Conservation (phyloP, 2,329 filamentous ascomycete genomes). For the Aspergillus caelatus region DNA sequence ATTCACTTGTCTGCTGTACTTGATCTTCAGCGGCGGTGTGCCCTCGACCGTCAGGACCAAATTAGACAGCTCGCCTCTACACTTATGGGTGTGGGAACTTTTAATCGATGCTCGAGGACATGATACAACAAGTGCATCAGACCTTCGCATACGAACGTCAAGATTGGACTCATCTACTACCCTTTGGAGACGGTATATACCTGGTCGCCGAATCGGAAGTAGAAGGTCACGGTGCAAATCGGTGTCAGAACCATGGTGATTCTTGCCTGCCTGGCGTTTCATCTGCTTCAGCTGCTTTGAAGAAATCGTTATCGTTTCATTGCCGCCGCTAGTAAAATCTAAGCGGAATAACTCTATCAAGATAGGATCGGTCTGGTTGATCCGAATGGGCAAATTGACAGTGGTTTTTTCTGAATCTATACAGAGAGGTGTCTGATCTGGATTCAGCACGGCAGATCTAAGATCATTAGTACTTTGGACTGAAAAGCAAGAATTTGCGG, state of each 20-base stretch:
- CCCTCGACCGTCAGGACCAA: constrained; percentile 81
- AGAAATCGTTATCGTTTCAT: constrained; percentile 77
- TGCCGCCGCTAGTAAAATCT: constrained; percentile 77
- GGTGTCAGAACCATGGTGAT: constrained; percentile 49
- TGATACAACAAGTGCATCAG: constrained; percentile 79
- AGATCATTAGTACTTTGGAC: constrained; percentile 28
- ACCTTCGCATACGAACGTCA: constrained; percentile 76
- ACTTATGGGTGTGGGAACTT: constrained; percentile 67
- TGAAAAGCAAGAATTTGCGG: not conserved
- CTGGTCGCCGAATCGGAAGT: constrained; percentile 79
- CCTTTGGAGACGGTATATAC: constrained; percentile 80
- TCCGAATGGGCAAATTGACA: constrained; percentile 76
- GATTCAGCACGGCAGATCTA: constrained; percentile 84
- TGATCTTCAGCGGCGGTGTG: constrained; percentile 87
- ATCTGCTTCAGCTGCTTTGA: constrained; percentile 75
- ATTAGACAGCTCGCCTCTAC: constrained; percentile 84
- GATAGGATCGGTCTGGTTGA: constrained; percentile 90
- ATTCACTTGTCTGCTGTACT: constrained; percentile 88
- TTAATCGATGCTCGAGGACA: constrained; percentile 81
- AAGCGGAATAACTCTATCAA: constrained; percentile 86
- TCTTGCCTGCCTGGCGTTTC: constrained; percentile 69
- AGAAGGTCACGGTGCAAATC: constrained; percentile 68
- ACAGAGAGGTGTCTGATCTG: constrained; percentile 78
- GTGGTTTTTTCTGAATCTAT: constrained; percentile 65
- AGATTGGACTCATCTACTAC: constrained; percentile 93